Conservation (phyloP, 2,329 filamentous ascomycete species). For the Aspergillus versicolor region DNA sequence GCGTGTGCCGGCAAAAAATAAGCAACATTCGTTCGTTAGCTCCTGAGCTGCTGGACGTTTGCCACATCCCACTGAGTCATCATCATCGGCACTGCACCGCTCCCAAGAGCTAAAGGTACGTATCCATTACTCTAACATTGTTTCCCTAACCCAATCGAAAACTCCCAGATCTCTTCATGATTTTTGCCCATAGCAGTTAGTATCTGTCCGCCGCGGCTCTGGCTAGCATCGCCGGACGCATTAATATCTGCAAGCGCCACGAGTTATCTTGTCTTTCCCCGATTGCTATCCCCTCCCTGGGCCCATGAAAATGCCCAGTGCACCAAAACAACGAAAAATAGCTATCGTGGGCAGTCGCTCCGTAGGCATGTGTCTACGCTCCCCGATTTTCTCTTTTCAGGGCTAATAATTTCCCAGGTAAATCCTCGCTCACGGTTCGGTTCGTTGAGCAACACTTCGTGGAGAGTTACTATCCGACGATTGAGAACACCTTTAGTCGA, state of each 20-base stretch:
- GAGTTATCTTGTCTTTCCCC: not conserved
- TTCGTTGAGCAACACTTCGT: constrained; percentile 98
- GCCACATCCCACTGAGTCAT: constrained; percentile 18
- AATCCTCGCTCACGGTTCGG: constrained; percentile 94
- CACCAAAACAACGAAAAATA: constrained; percentile 87
- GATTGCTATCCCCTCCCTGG: constrained; percentile 1
- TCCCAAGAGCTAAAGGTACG: not conserved
- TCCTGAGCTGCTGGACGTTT: constrained; percentile 4
- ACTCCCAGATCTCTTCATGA: not conserved
- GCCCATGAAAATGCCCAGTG: constrained; percentile 58
- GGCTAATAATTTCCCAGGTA: constrained; percentile 61
- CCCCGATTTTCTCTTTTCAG: constrained; percentile 1
- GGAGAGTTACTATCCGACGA: constrained; percentile 98
- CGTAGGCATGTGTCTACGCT: constrained; percentile 62
- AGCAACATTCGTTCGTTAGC: not conserved
- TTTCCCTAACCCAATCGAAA: not conserved
- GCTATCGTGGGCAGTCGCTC: constrained; percentile 94
- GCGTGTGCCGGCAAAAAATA: not conserved
- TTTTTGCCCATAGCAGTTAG: not conserved
- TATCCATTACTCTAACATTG: not conserved
- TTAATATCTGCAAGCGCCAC: not conserved
- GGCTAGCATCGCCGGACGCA: not conserved
- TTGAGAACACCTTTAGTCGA: constrained; percentile 98
- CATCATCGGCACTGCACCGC: constrained; percentile 1
- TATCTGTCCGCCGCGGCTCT: not conserved